Conservation (phyloP, 2,329 filamentous ascomycete species). For the Erysiphe pulchra region DNA sequence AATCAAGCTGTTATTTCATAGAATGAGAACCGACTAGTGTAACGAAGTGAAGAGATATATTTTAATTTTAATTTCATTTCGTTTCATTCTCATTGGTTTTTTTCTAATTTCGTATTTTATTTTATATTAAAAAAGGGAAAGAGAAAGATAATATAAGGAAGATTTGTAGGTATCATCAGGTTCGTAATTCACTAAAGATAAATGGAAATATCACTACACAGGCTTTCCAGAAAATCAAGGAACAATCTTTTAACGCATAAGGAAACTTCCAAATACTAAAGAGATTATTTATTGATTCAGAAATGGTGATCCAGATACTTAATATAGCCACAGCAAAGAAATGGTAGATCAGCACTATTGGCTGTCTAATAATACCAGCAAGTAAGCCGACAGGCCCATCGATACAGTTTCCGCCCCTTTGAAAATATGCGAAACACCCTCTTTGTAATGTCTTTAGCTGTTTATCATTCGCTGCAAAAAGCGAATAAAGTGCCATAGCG, state of each 20-base stretch:
- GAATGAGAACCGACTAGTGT: too few relatives aligned
- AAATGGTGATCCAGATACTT: conserved; percentile 39
- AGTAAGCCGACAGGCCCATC: conserved; percentile 62
- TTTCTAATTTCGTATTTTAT: too few relatives aligned
- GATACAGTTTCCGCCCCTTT: conserved; percentile 41
- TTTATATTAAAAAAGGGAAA: too few relatives aligned
- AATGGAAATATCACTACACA: conserved; percentile 64
- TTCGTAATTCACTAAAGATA: conserved; percentile 38
- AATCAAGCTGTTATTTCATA: too few relatives aligned
- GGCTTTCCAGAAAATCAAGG: conserved; percentile 55
- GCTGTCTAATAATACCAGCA: conserved; percentile 54
- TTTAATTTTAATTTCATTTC: too few relatives aligned
- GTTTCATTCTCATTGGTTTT: too few relatives aligned
- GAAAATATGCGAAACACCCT: conserved; percentile 86
- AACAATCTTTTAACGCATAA: conserved; percentile 33
- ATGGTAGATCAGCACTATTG: conserved; percentile 60
- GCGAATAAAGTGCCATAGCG: conserved; percentile 73
- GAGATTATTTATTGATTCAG: conserved; percentile 22
- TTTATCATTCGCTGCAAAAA: conserved; percentile 66
- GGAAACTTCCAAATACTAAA: conserved; percentile 31
- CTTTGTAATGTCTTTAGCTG: conserved; percentile 58
- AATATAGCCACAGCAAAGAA: conserved; percentile 88
- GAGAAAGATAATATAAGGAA: too few relatives aligned
- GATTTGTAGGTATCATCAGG: conserved; percentile 2
- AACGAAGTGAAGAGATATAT: too few relatives aligned